Conservation (phyloP, 768 basidiomycete species). For the Bullera alba region DNA sequence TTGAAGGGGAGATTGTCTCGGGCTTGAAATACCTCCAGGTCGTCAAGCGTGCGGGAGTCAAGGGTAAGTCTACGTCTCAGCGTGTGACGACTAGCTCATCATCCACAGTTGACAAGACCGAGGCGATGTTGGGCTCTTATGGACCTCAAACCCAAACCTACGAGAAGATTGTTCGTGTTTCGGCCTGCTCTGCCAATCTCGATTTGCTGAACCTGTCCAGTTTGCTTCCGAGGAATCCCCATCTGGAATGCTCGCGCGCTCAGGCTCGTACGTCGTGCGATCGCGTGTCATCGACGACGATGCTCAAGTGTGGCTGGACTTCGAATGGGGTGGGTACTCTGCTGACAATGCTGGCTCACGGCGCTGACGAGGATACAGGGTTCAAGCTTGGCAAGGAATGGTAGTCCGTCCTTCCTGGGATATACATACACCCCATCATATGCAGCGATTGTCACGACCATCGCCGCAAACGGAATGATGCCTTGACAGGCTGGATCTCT, state of each 20-base stretch:
- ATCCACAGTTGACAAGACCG: conserved; percentile 64
- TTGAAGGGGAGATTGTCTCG: conserved; percentile 77
- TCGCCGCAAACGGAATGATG: too few species aligned
- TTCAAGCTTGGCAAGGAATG: conserved; percentile 93
- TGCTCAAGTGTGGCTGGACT: conserved; percentile 64
- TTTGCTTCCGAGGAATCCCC: conserved; percentile 49
- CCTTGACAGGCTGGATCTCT: too few species aligned
- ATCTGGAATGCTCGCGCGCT: conserved; percentile 75
- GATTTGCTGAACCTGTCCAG: conserved; percentile 47
- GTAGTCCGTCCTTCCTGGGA: too few species aligned
- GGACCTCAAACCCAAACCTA: conserved; percentile 69
- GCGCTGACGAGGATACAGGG: conserved; percentile 14
- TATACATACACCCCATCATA: too few species aligned
- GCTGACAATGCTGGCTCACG: neutral
- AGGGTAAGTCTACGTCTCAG: conserved; percentile 51
- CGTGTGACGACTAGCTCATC: neutral
- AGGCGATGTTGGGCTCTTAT: conserved; percentile 82
- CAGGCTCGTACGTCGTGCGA: conserved; percentile 66
- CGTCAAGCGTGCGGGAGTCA: conserved; percentile 70
- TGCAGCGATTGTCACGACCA: too few species aligned
- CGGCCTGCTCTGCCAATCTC: conserved; percentile 58
- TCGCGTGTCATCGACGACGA: conserved; percentile 88
- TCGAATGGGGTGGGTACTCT: conserved; percentile 60
- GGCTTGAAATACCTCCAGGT: conserved; percentile 65
- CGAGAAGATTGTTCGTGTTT: conserved; percentile 50